These are phyloP conservation scores for Omphalea diandra DNA, from an alignment of 441 rosid species.

Conservation along the genomic window DNA sequence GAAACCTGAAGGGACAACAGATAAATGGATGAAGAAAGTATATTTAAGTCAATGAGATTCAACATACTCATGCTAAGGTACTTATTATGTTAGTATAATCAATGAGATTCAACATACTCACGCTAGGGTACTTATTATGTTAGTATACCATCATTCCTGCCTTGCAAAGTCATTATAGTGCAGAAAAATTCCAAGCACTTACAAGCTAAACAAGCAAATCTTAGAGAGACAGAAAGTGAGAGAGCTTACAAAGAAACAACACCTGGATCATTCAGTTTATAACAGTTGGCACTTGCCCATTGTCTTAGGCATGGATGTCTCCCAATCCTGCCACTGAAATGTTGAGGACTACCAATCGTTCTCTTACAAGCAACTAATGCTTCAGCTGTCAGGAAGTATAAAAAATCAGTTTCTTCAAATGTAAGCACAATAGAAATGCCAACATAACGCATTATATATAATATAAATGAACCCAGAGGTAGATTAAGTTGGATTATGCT, in stretches of 20 bases:
- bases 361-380: conserved; percentile 33
- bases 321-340: conserved; percentile 24
- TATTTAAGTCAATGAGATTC: background rate
- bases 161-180: background rate
- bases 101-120: background rate
- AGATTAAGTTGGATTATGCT: no score
- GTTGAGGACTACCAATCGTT: conserved; percentile 22
- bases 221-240: background rate
- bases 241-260: conserved; percentile 40
- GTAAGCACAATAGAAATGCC: no score
- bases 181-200: background rate
- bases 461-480: no score
- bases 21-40: background rate
- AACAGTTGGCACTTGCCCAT: conserved; percentile 26
- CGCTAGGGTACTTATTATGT: background rate
- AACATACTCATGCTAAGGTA: background rate
- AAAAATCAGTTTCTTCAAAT: conserved; percentile 21
- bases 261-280: conserved; percentile 24
- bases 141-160: background rate
- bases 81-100: background rate
- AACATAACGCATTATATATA: no score
- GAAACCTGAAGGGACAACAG: no score
- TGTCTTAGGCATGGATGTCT: conserved; percentile 33
- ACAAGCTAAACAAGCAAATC: background rate
- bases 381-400: conserved; percentile 30